phyloP scores from a whole-genome alignment of 2,329 filamentous ascomycete species.

The Fonsecaea erecta region DNA sequence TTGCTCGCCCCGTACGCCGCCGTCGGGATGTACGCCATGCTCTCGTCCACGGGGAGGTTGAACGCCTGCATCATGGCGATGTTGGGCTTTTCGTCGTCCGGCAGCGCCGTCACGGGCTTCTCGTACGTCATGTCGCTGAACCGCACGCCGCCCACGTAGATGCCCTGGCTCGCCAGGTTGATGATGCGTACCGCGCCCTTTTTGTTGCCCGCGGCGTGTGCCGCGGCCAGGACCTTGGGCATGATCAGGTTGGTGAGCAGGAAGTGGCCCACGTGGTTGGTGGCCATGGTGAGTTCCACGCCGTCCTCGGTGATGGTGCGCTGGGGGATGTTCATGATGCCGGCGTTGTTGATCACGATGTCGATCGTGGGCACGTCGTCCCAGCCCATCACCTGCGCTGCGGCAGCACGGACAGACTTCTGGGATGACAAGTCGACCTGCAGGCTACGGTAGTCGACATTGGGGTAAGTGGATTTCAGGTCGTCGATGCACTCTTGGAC shows the following conservation, averaged over 20 bases:
- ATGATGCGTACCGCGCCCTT: conserved; percentile 9
- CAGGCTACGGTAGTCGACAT: conserved; percentile 38
- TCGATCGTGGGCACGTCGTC: conserved; percentile 41
- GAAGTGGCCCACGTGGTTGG: conserved; percentile 43
- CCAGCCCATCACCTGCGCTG: conserved; percentile 39
- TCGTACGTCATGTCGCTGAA: conserved; percentile 9
- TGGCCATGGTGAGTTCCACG: conserved; percentile 47
- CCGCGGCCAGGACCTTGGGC: conserved; percentile 10
- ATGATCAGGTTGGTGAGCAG: conserved; percentile 17
- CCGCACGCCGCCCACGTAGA: conserved; percentile 1
- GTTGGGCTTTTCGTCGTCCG: conserved; percentile 14
- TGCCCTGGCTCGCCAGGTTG: conserved; percentile 16
- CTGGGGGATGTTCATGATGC: conserved; percentile 45
- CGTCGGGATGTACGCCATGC: conserved; percentile 13
- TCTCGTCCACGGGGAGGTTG: conserved; percentile 6
- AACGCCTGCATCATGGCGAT: conserved; percentile 11
- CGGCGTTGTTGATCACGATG: conserved; percentile 39
- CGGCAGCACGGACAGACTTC: conserved; percentile 42
- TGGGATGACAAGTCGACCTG: conserved; percentile 45
- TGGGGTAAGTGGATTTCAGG: conserved; percentile 29
- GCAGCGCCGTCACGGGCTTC: conserved; percentile 4
- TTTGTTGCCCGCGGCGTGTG: not conserved
- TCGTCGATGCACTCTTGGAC: conserved; percentile 29
- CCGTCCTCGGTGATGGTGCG: conserved; percentile 40
- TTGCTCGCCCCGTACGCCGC: conserved; percentile 9